A percentile compares a stretch with the other conserved stretches of the same genome.
These are phyloP conservation scores for Capsicum chinense DNA, from an alignment of 257 asterid genomes.

Conservation along the genomic window DNA sequence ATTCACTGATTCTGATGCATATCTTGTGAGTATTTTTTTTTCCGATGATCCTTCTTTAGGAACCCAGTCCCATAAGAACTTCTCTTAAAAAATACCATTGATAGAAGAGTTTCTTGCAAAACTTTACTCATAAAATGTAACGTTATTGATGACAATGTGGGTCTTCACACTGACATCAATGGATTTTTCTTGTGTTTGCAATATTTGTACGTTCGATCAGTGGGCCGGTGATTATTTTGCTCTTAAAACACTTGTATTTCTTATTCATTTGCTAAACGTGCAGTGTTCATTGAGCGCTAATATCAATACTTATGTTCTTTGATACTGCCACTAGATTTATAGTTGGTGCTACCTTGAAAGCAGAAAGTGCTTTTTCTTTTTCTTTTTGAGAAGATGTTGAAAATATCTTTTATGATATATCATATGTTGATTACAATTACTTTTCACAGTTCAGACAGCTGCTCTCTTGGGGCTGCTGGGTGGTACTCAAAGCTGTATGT, in stretches of 20 bases:
- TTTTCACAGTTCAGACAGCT: constrained; percentile 49
- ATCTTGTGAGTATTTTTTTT: not conserved
- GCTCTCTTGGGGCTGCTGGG: constrained; percentile 42
- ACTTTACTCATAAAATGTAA: not conserved
- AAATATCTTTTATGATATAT: not conserved
- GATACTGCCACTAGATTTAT: not conserved
- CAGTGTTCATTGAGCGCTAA: not conserved
- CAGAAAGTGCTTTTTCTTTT: not conserved
- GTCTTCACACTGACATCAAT: not conserved
- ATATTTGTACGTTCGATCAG: not conserved
- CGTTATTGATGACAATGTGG: not conserved
- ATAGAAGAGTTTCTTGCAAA: not conserved
- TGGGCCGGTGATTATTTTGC: not conserved
- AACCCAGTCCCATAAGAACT: not conserved
- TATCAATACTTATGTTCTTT: not conserved
- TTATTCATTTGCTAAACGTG: not conserved
- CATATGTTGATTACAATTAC: not conserved
- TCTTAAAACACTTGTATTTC: not conserved
- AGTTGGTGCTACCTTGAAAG: not conserved
- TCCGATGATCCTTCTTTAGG: not conserved
- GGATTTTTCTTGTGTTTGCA: not conserved
- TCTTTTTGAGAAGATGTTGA: not conserved
- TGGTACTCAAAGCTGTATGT: constrained; percentile 51
- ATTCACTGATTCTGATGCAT: not conserved
- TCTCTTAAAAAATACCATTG: not conserved